phyloP scores from a whole-genome alignment of 163 green algal genomes.

The Chlorella variabilis region DNA sequence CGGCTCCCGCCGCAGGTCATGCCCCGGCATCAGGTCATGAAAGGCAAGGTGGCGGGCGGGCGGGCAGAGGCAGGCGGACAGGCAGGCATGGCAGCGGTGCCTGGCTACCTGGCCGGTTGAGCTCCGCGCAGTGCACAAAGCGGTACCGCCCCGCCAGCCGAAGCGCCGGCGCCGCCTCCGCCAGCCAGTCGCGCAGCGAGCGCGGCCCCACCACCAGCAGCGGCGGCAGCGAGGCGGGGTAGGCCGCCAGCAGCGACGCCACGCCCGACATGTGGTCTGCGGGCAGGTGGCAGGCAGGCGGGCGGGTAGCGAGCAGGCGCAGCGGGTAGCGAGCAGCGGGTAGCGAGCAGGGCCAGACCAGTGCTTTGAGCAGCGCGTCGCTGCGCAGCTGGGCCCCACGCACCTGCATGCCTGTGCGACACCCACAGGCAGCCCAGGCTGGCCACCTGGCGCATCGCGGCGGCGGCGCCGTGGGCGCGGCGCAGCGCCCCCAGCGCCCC shows the following conservation, averaged over 20 bases:
- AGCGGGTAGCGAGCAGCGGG: background rate
- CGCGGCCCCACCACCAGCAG: slow-evolving; percentile 47
- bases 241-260: slow-evolving; percentile 22
- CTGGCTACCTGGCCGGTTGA: slow-evolving; percentile 42
- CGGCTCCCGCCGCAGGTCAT: too few species aligned
- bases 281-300: background rate
- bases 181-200: slow-evolving; percentile 49
- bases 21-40: too few species aligned
- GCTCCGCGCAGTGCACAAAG: slow-evolving; percentile 55
- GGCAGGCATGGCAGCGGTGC: too few species aligned
- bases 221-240: slow-evolving; percentile 23
- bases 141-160: slow-evolving; percentile 42
- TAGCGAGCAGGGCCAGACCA: background rate
- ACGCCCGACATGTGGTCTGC: slow-evolving; percentile 53
- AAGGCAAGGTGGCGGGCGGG: background rate
- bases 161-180: slow-evolving; percentile 16
- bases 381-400: background rate
- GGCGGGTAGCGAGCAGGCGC: slow-evolving; percentile 30
- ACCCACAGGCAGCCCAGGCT: slow-evolving; percentile 71
- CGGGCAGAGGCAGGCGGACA: background rate
- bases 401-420: slow-evolving; percentile 80
- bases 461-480: slow-evolving; percentile 29
- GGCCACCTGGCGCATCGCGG: slow-evolving; percentile 34
- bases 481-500: slow-evolving; percentile 60
- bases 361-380: too few species aligned